A percentile compares a stretch with the other conserved stretches of the same genome.
Conservation (phyloP, 192 early-diverging fungal species). For the Endogone sp. region DNA sequence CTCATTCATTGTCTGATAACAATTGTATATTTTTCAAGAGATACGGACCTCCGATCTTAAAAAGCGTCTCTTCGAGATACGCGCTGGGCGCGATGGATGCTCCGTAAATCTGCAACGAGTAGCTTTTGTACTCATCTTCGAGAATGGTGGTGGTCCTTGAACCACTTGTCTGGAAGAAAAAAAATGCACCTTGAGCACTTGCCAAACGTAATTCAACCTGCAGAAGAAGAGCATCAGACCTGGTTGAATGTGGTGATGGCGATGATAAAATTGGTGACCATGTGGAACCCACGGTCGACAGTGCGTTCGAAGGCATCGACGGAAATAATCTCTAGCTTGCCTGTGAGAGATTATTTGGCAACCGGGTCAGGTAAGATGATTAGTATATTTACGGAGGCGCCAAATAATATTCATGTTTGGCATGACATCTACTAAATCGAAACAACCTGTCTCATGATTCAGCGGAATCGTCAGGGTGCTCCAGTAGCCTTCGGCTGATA, state of each 20-base stretch:
- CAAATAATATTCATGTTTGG: too few relatives aligned
- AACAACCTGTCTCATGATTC: constrained; percentile 24
- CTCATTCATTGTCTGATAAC: neutral
- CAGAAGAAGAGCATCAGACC: too few relatives aligned
- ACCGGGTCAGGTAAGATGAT: neutral
- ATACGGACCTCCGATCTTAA: constrained; percentile 16
- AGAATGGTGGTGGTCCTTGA: constrained; percentile 12
- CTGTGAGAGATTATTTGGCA: neutral
- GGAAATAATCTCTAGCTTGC: constrained; percentile 31
- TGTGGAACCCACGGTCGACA: constrained; percentile 1
- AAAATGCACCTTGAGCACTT: too few relatives aligned
- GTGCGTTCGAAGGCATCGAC: constrained; percentile 24
- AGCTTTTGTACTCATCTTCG: constrained; percentile 10
- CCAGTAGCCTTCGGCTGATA: constrained; percentile 31
- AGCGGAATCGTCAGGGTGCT: constrained; percentile 21
- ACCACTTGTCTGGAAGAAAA: neutral
- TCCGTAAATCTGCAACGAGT: constrained; percentile 26
- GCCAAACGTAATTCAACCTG: too few relatives aligned
- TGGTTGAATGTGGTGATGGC: constrained; percentile 10
- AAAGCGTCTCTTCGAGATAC: constrained; percentile 23
- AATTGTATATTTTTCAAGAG: too few relatives aligned
- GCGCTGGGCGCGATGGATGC: constrained; percentile 4
- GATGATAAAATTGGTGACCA: constrained; percentile 3
- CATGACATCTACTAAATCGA: too few relatives aligned
- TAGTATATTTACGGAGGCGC: too few relatives aligned